Conservation (phyloP, 371 early-diverging fungal species). For the Apophysomyces ossiformis region DNA sequence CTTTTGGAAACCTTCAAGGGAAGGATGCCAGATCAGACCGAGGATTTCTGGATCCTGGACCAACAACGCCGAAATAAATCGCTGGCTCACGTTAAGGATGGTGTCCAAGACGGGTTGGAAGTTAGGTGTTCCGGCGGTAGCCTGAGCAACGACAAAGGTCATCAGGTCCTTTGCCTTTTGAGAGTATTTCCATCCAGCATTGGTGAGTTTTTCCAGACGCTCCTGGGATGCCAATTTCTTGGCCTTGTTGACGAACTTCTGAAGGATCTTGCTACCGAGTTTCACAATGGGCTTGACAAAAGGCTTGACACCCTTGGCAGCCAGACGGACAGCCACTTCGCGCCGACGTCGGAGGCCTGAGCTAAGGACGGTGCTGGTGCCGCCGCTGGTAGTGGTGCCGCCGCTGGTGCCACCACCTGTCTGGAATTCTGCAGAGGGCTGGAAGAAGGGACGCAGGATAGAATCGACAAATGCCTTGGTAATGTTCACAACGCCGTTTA, state of each 20-base stretch:
- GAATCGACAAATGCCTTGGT: background rate
- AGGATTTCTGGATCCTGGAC: slow-evolving; percentile 1
- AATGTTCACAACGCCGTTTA: background rate
- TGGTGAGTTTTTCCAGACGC: background rate
- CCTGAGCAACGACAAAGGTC: background rate
- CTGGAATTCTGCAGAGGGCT: background rate
- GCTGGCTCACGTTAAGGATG: background rate
- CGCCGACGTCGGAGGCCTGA: background rate
- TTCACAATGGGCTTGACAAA: background rate
- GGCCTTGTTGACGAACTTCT: background rate
- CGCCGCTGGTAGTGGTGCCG: background rate
- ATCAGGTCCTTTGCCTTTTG: background rate
- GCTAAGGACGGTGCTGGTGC: background rate
- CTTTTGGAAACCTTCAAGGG: background rate
- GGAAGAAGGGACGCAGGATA: background rate
- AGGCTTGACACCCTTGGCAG: background rate
- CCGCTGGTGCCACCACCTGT: background rate
- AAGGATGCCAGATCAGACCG: background rate
- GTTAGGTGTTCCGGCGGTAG: background rate
- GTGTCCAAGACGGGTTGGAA: background rate
- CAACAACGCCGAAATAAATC: background rate
- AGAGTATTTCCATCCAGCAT: background rate
- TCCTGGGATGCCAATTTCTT: background rate
- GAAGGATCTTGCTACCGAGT: background rate
- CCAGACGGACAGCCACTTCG: background rate